Evolutionary conservation across 2,329 filamentous ascomycete species (phyloP).

Genomic region (Xylariales sp.): DNA sequence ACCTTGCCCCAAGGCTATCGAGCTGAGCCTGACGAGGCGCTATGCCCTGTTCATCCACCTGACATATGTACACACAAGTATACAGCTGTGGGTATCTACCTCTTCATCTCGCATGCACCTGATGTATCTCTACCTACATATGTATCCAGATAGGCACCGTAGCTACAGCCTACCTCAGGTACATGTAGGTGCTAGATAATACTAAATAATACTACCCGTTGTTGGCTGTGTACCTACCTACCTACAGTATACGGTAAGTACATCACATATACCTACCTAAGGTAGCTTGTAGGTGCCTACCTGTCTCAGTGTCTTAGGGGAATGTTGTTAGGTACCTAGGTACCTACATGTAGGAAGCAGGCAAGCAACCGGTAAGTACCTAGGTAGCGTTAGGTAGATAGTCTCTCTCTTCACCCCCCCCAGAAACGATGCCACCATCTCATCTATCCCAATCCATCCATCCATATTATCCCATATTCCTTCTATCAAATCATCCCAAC

Average conservation of each 20-base stretch:
- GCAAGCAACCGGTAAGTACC: too few relatives aligned
- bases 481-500: constrained; percentile 22
- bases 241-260: too few relatives aligned
- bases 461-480: neutral
- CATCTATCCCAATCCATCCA: neutral
- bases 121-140: too few relatives aligned
- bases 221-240: too few relatives aligned
- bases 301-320: too few relatives aligned
- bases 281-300: too few relatives aligned
- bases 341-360: neutral
- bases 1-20: constrained; percentile 17
- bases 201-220: too few relatives aligned
- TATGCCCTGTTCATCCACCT: neutral
- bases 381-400: neutral
- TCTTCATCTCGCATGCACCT: too few relatives aligned
- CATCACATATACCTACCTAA: too few relatives aligned
- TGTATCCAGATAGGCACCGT: too few relatives aligned
- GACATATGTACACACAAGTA: neutral
- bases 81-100: constrained; percentile 3
- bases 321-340: neutral
- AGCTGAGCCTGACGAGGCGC: constrained; percentile 28
- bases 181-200: too few relatives aligned
- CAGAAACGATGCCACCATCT: constrained; percentile 1
- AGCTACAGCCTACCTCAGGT: too few relatives aligned
- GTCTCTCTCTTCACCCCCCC: neutral